These are phyloP conservation scores for Dinochytrium kinnereticum DNA, from an alignment of 371 early-diverging fungal genomes.

Conservation along the genomic window DNA sequence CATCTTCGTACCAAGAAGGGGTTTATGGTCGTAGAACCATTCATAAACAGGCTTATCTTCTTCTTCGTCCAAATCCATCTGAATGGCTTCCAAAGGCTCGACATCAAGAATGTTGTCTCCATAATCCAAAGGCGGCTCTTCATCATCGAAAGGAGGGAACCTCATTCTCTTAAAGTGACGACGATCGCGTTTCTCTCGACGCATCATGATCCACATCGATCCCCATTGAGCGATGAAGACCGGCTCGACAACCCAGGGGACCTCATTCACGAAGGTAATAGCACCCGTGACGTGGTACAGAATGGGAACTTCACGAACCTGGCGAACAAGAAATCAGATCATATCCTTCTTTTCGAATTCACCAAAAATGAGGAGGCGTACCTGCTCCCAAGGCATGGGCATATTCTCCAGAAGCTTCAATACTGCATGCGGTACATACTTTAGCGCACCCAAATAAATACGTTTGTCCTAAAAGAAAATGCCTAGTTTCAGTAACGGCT, in stretches of 20 bases:
- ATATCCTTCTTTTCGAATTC: neutral
- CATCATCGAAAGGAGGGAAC: constrained; percentile 98
- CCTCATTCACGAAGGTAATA: constrained; percentile 97
- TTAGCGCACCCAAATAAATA: constrained; percentile 95
- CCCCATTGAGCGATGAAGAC: constrained; percentile 98
- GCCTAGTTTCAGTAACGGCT: neutral
- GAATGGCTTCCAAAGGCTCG: constrained; percentile 96
- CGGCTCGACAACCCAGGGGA: constrained; percentile 95
- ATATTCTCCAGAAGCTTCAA: constrained; percentile 97
- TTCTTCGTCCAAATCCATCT: constrained; percentile 96
- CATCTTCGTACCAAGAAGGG: constrained; percentile 79
- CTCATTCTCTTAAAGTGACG: constrained; percentile 98
- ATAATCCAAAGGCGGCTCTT: constrained; percentile 97
- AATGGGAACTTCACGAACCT: constrained; percentile 92
- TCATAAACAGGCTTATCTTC: constrained; percentile 93
- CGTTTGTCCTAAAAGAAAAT: constrained; percentile 74
- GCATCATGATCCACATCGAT: constrained; percentile 99
- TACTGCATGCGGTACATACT: constrained; percentile 98
- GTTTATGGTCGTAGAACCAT: constrained; percentile 98
- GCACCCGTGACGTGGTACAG: constrained; percentile 98
- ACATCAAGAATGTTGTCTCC: constrained; percentile 95
- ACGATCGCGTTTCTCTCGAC: constrained; percentile 96
- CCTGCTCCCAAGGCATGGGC: constrained; percentile 99
- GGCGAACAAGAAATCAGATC: neutral
- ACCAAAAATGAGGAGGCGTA: constrained; percentile 20